Conservation (phyloP, 1,284 basidiomycete species). For the Coniferiporia sulphurascens region DNA sequence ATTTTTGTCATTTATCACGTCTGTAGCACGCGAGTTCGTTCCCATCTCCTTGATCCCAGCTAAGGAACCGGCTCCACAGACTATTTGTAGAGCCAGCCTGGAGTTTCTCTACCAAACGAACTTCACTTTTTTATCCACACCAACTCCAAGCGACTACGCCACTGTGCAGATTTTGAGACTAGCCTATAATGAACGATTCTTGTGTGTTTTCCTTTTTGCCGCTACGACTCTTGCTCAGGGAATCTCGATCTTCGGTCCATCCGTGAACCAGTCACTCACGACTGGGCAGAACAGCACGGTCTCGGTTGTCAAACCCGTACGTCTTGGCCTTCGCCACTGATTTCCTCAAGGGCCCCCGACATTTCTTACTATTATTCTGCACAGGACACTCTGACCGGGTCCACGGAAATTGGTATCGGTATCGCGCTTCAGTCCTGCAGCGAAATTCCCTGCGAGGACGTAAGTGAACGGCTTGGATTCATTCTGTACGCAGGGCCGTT, state of each 20-base stretch:
- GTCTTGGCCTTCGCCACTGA: slow-evolving; percentile 18
- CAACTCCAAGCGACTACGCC: no score
- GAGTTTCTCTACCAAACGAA: no score
- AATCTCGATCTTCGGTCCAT: slow-evolving; percentile 36
- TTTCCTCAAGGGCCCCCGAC: not conserved
- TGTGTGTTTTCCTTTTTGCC: not conserved
- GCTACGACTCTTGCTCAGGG: slow-evolving; percentile 35
- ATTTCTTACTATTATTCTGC: not conserved
- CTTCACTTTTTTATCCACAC: no score
- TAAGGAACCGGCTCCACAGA: no score
- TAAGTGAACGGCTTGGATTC: slow-evolving; percentile 34
- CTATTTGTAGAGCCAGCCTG: no score
- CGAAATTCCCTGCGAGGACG: slow-evolving; percentile 28
- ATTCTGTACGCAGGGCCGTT: slow-evolving; percentile 44
- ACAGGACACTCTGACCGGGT: slow-evolving; percentile 36
- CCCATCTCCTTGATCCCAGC: no score
- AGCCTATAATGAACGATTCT: not conserved
- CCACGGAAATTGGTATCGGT: slow-evolving; percentile 40
- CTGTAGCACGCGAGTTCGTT: no score
- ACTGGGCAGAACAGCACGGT: slow-evolving; percentile 37
- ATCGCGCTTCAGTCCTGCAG: slow-evolving; percentile 36
- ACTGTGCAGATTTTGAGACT: no score
- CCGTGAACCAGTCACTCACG: slow-evolving; percentile 28
- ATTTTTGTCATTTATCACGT: no score
- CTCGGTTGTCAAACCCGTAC: slow-evolving; percentile 40